Conservation (phyloP, 2,329 filamentous ascomycete species). For the Chaetothyriales sp. region DNA sequence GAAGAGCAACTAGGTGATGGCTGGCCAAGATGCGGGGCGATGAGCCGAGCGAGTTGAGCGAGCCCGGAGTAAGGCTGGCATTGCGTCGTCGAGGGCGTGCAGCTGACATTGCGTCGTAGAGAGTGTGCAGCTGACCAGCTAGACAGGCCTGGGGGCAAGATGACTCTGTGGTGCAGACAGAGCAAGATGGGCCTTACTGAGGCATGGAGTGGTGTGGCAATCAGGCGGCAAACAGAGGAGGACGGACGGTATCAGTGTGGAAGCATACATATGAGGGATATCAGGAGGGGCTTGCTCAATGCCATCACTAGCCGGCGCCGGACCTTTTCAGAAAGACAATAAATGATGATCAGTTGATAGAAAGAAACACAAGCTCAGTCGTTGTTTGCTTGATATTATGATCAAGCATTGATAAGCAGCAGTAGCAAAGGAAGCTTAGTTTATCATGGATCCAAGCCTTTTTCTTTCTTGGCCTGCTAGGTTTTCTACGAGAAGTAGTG, state of each 20-base stretch:
- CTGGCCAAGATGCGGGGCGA: neutral
- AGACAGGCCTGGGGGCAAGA: neutral
- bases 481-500: too few relatives aligned
- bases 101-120: neutral
- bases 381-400: too few relatives aligned
- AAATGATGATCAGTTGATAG: neutral
- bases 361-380: neutral
- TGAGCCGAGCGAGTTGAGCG: too few relatives aligned
- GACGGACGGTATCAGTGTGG: neutral
- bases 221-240: neutral
- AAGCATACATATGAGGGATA: neutral
- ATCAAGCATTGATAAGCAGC: too few relatives aligned
- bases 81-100: neutral
- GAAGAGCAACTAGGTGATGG: slow-evolving; percentile 38
- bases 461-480: too few relatives aligned
- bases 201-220: neutral
- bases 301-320: neutral
- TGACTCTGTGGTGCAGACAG: too few relatives aligned
- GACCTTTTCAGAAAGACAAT: neutral
- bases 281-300: neutral
- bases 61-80: neutral
- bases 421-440: too few relatives aligned
- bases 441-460: too few relatives aligned
- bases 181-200: neutral
- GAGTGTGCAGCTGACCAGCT: neutral